Conservation (phyloP, 805 yeast genomes). For the Metschnikowia anglica region DNA sequence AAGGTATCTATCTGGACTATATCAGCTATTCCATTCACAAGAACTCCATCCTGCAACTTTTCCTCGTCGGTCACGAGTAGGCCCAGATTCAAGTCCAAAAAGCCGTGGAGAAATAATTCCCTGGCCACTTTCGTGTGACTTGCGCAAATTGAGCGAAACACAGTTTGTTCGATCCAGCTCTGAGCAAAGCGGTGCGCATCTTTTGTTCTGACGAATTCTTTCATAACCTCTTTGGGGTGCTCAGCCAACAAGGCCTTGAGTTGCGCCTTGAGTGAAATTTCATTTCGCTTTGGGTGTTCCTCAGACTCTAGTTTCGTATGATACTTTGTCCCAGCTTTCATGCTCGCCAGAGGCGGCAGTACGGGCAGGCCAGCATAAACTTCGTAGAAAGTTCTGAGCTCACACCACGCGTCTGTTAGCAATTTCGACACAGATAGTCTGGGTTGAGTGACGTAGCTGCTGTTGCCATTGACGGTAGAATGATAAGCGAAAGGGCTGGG, state of each 20-base stretch:
- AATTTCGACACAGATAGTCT: conserved; percentile 61
- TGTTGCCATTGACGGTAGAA: conserved; percentile 13
- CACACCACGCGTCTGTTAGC: conserved; percentile 67
- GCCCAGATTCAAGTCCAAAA: conserved; percentile 34
- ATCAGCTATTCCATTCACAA: conserved; percentile 57
- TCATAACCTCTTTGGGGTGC: conserved; percentile 13
- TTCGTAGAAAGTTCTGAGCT: conserved; percentile 53
- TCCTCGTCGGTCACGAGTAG: conserved; percentile 14
- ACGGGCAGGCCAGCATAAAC: conserved; percentile 44
- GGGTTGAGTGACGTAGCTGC: conserved; percentile 16
- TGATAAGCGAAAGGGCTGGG: conserved; percentile 18
- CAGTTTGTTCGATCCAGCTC: conserved; percentile 44
- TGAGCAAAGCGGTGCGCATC: conserved; percentile 24
- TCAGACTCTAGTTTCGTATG: conserved; percentile 17
- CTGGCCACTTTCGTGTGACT: conserved; percentile 54
- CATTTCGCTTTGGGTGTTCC: conserved; percentile 50
- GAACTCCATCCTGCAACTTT: conserved; percentile 28
- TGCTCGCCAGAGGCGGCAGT: conserved; percentile 28
- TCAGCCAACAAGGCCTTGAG: conserved; percentile 13
- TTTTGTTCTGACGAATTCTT: conserved; percentile 16
- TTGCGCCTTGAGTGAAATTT: conserved; percentile 21
- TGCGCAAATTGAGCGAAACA: conserved; percentile 40
- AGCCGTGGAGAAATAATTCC: conserved; percentile 59
- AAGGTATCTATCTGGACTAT: conserved; percentile 10
- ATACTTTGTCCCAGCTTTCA: conserved; percentile 45